Percentiles rank a stretch among this genome's conserved stretches.
phyloP scores from a whole-genome alignment of 2,329 filamentous ascomycete genomes.

The Aureobasidium mangrovei region DNA sequence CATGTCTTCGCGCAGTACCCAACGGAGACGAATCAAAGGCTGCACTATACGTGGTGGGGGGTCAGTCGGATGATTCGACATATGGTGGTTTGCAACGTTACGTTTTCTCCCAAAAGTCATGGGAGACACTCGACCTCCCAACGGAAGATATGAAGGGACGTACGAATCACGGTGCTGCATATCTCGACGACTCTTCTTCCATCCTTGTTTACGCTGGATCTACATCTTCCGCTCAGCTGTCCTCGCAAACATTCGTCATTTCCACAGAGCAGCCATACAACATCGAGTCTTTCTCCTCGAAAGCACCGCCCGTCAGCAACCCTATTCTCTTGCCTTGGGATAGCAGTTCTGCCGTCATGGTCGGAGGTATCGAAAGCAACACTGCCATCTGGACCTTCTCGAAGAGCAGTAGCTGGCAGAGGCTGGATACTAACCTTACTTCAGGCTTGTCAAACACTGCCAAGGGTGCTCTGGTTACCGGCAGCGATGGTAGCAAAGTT shows the following conservation, averaged over 20 bases:
- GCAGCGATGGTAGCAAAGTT: conserved; percentile 67
- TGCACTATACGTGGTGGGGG: conserved; percentile 75
- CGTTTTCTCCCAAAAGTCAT: conserved; percentile 47
- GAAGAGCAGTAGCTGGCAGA: conserved; percentile 53
- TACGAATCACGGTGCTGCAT: conserved; percentile 65
- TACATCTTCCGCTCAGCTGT: conserved; percentile 51
- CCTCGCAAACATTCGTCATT: conserved; percentile 69
- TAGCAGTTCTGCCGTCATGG: conserved; percentile 58
- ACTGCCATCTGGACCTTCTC: conserved; percentile 66
- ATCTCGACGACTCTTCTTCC: conserved; percentile 58
- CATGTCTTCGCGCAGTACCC: conserved; percentile 64
- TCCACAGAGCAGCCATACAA: conserved; percentile 55
- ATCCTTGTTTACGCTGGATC: conserved; percentile 77
- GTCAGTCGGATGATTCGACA: conserved; percentile 44
- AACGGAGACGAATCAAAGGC: conserved; percentile 48
- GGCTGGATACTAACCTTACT: conserved; percentile 56
- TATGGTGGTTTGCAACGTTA: conserved; percentile 72
- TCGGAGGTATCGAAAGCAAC: conserved; percentile 63
- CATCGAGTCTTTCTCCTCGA: conserved; percentile 50
- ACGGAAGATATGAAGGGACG: conserved; percentile 56
- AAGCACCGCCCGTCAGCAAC: conserved; percentile 52
- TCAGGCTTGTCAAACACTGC: conserved; percentile 28
- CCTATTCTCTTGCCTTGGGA: conserved; percentile 72
- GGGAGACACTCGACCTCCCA: conserved; percentile 47
- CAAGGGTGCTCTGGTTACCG: conserved; percentile 53